Conservation (phyloP, 352 stramenopile genomes). For the Nothophytophthora sp. region DNA sequence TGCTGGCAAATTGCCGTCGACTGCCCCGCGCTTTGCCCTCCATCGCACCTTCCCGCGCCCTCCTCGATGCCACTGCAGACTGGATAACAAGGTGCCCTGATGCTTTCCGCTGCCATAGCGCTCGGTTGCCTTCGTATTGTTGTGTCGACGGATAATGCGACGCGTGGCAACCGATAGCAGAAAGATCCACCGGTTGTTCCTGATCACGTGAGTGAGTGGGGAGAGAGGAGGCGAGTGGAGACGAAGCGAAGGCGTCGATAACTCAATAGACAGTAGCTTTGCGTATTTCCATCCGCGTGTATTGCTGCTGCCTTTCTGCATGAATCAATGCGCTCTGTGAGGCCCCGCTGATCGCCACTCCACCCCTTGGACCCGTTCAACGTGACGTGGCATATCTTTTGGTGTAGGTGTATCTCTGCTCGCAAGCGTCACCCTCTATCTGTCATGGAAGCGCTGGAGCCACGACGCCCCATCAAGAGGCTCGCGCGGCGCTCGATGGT, state of each 20-base stretch:
- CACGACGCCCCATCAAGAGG: slow-evolving; percentile 27
- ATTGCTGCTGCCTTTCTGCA: neutral
- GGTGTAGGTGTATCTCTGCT: neutral
- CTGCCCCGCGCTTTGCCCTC: neutral
- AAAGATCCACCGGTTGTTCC: too few species aligned
- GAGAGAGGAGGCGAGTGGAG: neutral
- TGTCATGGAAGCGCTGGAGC: slow-evolving; percentile 29
- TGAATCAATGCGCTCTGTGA: neutral
- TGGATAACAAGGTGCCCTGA: too few species aligned
- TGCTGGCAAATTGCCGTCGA: slow-evolving; percentile 12
- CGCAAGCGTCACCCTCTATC: slow-evolving; percentile 6
- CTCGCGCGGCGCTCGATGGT: slow-evolving; percentile 26
- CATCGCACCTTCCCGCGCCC: too few species aligned
- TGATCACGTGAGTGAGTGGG: neutral
- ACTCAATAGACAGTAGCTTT: slow-evolving; percentile 44
- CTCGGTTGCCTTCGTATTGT: too few species aligned
- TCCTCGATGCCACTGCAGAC: too few species aligned
- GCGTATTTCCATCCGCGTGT: slow-evolving; percentile 14
- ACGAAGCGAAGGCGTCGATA: slow-evolving; percentile 13
- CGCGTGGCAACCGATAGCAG: too few species aligned
- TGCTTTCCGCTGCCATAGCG: too few species aligned
- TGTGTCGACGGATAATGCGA: too few species aligned
- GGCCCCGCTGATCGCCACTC: neutral
- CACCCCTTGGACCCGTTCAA: neutral
- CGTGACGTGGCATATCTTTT: neutral